A percentile compares a stretch with the other conserved stretches of the same genome.
Conservation (phyloP, 1,139 yeast genomes). For the Taphrina betulina region DNA sequence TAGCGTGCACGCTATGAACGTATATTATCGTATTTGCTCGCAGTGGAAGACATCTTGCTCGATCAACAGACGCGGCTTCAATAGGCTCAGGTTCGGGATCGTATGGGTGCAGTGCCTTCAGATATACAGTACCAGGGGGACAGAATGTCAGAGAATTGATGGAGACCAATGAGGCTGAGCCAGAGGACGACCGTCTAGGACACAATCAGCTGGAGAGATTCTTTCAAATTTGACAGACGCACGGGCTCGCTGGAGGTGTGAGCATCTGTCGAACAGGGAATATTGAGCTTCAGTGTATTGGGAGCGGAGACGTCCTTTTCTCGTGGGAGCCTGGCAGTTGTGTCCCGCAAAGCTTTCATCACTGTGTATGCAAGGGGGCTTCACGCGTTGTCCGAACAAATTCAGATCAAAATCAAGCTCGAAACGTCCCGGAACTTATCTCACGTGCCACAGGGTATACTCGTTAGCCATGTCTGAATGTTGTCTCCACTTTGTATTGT, state of each 20-base stretch:
- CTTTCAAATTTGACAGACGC: neutral
- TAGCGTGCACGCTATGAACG: slow-evolving; percentile 82
- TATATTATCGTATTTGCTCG: slow-evolving; percentile 77
- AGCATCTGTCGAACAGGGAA: slow-evolving; percentile 7
- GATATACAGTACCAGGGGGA: slow-evolving; percentile 9
- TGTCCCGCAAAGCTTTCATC: too few relatives aligned
- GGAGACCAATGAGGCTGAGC: slow-evolving; percentile 10
- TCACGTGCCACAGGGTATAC: too few relatives aligned
- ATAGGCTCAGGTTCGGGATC: slow-evolving; percentile 1
- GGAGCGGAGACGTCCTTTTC: too few relatives aligned
- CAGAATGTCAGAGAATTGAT: neutral
- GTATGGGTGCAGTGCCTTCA: slow-evolving; percentile 23
- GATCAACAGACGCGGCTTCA: slow-evolving; percentile 1
- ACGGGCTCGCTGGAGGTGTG: slow-evolving; percentile 23
- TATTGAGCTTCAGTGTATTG: too few relatives aligned
- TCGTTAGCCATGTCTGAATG: too few relatives aligned
- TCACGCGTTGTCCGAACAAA: too few relatives aligned
- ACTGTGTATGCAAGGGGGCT: too few relatives aligned
- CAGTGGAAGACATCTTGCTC: slow-evolving; percentile 64
- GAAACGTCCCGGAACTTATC: too few relatives aligned
- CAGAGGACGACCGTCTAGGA: slow-evolving; percentile 19
- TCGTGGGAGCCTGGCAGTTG: too few relatives aligned
- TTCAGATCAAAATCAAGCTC: too few relatives aligned
- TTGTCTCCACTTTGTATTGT: too few relatives aligned
- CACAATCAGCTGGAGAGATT: too few relatives aligned